Evolutionary conservation across 768 basidiomycete genomes (phyloP).

Genomic region (Lentinula sp.): DNA sequence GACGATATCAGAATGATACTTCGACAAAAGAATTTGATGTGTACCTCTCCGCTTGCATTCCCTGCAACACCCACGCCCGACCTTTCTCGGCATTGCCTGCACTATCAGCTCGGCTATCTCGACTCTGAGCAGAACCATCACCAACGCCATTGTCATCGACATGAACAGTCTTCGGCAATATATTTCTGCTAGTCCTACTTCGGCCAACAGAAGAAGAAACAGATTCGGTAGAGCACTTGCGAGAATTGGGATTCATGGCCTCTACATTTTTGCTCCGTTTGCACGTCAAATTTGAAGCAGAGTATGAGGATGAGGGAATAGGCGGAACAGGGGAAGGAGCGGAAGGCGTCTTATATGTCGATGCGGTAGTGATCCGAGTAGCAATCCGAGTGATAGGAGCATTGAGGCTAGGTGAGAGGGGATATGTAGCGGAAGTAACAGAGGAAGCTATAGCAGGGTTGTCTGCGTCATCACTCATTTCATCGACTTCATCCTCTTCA

Average conservation of each 20-base stretch:
- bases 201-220: too few species aligned
- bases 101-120: not conserved
- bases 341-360: not conserved
- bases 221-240: too few species aligned
- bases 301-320: not conserved
- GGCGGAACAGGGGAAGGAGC: not conserved
- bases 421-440: too few species aligned
- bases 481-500: not conserved
- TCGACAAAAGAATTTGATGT: constrained; percentile 19
- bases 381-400: not conserved
- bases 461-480: not conserved
- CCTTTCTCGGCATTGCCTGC: not conserved
- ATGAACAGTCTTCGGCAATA: too few species aligned
- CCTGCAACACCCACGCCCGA: not conserved
- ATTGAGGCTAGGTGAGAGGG: not conserved
- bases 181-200: not conserved
- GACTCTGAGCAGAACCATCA: not conserved
- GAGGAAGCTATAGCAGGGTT: not conserved
- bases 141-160: not conserved
- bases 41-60: not conserved
- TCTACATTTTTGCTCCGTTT: not conserved
- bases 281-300: not conserved
- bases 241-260: not conserved
- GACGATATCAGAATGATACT: constrained; percentile 79
- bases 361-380: not conserved